Base-by-base conservation (phyloP, 2,329 filamentous ascomycete species). In the Colletotrichum sp. region DNA sequence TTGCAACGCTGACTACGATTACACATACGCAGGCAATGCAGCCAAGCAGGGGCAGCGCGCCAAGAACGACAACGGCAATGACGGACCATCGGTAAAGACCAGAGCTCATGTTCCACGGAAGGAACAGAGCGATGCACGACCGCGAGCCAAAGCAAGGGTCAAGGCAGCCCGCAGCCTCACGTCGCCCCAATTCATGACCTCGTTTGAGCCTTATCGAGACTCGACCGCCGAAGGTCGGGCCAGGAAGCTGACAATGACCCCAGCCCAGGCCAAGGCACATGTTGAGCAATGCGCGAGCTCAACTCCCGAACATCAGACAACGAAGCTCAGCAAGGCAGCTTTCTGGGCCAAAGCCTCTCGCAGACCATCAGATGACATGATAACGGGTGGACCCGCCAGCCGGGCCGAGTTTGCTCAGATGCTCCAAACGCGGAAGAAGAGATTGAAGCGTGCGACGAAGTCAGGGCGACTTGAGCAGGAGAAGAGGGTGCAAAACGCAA, bases 271-370 rank as follows among this genome's bases (percentile, higher is more conserved):
- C 12, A 34, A 44, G 8, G 63, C 55, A 32, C 44, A 36, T n/a
- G 48, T 24, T 55, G 32, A 72, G 30, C 39, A 26, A 66, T 68
- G 34, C n/a, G 39, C 44, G 13, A 26, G 16, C 24, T n/a, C 52
- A 24, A 32, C 28, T 39, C 24, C 73, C 69, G 73, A 75, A 68
- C 18, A 63, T 48, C 69, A 26, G 73, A 72, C 63, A 64, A 59
- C 28, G 24, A 15, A 32, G 44, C 44, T 22, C 44, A 52, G n/a
- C 8, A 26, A 48, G 18, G 39, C 16, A 32, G 18, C 18, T 44
- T 52, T 52, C 44, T 52, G 44, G 44, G 44, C 44, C 44, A 32
- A 26, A 67, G 18, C n/a, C 44, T 52, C 44, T 52, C 44, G 44
- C 18, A 36, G 39, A 32, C 18, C 24, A 32, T 52, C 44, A 52